phyloP scores from a whole-genome alignment of 1,284 basidiomycete species.

The Coniferiporia sulphurascens region DNA sequence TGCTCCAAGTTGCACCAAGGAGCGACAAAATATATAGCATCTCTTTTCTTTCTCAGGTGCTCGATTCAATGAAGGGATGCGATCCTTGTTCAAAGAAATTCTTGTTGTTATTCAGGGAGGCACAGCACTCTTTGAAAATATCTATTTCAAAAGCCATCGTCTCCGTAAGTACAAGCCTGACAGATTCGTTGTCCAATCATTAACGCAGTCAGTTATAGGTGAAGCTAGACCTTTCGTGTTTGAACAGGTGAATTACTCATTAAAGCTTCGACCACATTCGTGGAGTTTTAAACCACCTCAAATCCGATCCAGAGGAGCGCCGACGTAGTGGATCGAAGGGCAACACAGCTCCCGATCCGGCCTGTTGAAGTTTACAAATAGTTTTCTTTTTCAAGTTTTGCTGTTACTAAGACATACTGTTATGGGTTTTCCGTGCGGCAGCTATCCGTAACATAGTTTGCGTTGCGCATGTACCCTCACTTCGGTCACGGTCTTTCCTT shows the following conservation, averaged over 20 bases:
- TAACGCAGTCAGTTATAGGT: not conserved
- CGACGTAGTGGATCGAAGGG: too few relatives aligned
- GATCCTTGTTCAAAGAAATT: not conserved
- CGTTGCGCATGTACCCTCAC: too few relatives aligned
- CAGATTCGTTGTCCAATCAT: not conserved
- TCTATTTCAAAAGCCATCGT: not conserved
- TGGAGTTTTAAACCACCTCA: too few relatives aligned
- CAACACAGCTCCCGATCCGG: too few relatives aligned
- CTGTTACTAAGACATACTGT: too few relatives aligned
- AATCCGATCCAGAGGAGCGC: too few relatives aligned
- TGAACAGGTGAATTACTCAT: not conserved
- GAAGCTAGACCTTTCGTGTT: not conserved
- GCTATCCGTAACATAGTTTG: too few relatives aligned
- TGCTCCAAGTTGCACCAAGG: not conserved
- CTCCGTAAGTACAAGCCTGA: not conserved
- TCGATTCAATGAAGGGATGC: not conserved
- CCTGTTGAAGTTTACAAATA: too few relatives aligned
- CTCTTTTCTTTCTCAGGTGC: not conserved
- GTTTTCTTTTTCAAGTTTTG: too few relatives aligned
- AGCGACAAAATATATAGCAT: not conserved
- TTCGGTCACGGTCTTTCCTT: too few relatives aligned
- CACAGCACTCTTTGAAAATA: not conserved
- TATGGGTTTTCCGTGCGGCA: too few relatives aligned
- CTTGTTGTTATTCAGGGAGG: not conserved
- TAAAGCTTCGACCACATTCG: too few relatives aligned